Evolutionary conservation across 2,329 filamentous ascomycete species (phyloP), one percentile per base, ranked within the genome.

Genomic region (Penicillium psychrosexuale): DNA sequence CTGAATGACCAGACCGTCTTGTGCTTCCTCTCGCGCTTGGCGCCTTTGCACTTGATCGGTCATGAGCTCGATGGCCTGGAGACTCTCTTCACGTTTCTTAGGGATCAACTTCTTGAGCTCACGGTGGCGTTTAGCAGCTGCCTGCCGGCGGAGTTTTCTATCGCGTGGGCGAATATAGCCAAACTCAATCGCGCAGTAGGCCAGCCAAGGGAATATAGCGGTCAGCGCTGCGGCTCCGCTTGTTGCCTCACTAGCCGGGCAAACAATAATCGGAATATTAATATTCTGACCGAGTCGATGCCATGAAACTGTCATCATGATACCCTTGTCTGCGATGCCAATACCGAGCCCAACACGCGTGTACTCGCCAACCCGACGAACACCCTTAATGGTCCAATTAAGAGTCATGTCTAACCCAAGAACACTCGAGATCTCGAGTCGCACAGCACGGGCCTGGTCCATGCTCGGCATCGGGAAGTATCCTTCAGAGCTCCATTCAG

Each of bases 121-220:
- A 45, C 71, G 74, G 51, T 71, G 71, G 53, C 71, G 69, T 40
- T 61, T 67, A 31, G 71, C 69, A 19, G 73, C 62, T 13, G 67
- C 62, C 43, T 68, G 66, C 36, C 69, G 69, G 45, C 72, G 70
- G 44, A 66, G 66, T 54, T 69, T 68, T 33, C 70, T 66, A 47
- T 74, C 66, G 24, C 71, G 65, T 0, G 75, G 75, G 8, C 75
- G 71, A 31, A 75, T 67, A 40, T 70, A 67, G 3, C 72, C 72
- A 57, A 77, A 77, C 59, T 78, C 75, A 39, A 75, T 42, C 2
- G 71, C 69, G 30, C 72, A 68, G 49, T 78, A 78, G 11, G 69
- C 59, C 34, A 71, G 59, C 70, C 71, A 76, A 0, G 75, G 75
- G 24, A 74, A 60, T 19, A 72, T 58, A 11, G 74, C 63, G 7